Conservation (phyloP, 2,329 filamentous ascomycete species). For the Coniochaeta hoffmannii region DNA sequence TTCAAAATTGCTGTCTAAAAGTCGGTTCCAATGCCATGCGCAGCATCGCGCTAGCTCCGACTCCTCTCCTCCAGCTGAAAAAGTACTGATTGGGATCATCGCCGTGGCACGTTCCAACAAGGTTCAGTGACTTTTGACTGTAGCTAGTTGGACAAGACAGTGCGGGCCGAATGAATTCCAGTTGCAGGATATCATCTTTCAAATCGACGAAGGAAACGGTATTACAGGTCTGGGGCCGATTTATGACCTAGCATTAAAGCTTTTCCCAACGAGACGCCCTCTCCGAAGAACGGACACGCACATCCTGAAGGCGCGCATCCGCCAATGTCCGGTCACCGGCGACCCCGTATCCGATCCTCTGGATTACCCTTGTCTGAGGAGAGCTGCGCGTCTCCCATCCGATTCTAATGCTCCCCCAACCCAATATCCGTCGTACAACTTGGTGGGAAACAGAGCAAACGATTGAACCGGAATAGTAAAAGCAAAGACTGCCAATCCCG, state of each 20-base stretch:
- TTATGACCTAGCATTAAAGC: background rate
- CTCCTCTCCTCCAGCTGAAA: background rate
- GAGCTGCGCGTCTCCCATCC: no score
- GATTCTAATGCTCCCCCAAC: no score
- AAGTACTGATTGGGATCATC: background rate
- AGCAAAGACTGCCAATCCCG: no score
- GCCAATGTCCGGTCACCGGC: background rate
- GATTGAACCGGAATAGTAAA: no score
- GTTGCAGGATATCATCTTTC: background rate
- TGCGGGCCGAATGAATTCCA: background rate
- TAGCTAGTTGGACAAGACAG: background rate
- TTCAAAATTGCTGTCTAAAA: background rate
- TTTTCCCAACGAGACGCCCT: background rate
- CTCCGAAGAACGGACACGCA: background rate
- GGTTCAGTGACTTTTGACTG: no score
- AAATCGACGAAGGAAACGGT: no score
- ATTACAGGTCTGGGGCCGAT: no score
- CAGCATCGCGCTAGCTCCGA: background rate
- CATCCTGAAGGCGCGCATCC: background rate
- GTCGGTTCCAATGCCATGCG: background rate
- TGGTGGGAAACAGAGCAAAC: no score
- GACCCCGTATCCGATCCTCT: background rate
- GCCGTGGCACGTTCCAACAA: background rate
- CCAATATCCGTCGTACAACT: no score
- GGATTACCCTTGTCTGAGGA: background rate